Conservation (phyloP, 805 yeast species). For the Maudiozyma serrabonitensis region DNA sequence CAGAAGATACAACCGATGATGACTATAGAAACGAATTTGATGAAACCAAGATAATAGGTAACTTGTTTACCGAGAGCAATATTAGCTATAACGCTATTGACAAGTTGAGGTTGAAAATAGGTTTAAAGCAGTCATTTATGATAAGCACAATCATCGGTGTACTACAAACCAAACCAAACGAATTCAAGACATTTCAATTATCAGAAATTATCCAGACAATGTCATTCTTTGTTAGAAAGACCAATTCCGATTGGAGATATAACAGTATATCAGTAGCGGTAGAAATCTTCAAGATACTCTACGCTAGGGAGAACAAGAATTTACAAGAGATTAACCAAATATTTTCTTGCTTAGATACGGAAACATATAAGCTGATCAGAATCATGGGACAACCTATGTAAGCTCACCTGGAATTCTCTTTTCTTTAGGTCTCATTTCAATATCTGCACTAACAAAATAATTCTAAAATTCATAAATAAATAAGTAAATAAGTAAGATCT, state of each 20-base stretch:
- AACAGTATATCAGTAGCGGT: slow-evolving; percentile 13
- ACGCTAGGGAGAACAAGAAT: background rate
- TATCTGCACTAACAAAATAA: no score
- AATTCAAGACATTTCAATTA: slow-evolving; percentile 10
- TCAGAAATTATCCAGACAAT: slow-evolving; percentile 19
- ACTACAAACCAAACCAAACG: background rate
- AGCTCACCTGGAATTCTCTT: background rate
- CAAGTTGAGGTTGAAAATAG: background rate
- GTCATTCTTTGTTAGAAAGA: slow-evolving; percentile 10
- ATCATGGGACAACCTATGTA: slow-evolving; percentile 1
- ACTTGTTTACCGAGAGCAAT: background rate
- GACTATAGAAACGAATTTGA: background rate
- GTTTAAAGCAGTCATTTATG: slow-evolving; percentile 2
- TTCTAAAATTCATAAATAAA: no score
- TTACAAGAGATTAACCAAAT: slow-evolving; percentile 2
- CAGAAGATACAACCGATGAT: slow-evolving; percentile 3
- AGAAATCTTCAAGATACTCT: slow-evolving; percentile 2
- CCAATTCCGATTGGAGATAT: slow-evolving; percentile 15
- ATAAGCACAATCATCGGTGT: slow-evolving; percentile 2
- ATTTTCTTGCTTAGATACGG: slow-evolving; percentile 4
- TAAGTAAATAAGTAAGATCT: no score
- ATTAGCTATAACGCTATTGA: background rate
- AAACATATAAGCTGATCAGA: slow-evolving; percentile 3
- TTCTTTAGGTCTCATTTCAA: no score
- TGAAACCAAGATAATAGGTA: background rate